A percentile compares a stretch with the other conserved stretches of the same genome.
Conservation (phyloP, 2,329 filamentous ascomycete species). For the Fonsecaea erecta region DNA sequence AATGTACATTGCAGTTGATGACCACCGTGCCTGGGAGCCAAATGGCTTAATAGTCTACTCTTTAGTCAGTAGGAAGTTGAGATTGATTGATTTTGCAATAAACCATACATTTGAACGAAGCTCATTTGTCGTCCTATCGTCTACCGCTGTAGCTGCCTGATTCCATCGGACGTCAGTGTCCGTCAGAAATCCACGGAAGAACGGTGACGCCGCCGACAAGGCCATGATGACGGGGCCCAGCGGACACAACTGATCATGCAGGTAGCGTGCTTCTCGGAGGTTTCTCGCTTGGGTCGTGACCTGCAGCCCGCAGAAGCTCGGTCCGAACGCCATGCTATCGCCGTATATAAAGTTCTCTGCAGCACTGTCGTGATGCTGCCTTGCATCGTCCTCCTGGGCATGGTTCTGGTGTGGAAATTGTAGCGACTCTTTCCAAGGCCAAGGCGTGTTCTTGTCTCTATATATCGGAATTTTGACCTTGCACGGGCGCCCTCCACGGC, state of each 20-base stretch:
- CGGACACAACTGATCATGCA: conserved; percentile 95
- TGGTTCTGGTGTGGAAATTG: conserved; percentile 3
- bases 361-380: conserved; percentile 75
- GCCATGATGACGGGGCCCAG: conserved; percentile 89
- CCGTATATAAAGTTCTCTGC: conserved; percentile 94
- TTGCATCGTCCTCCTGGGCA: not conserved
- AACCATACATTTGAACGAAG: conserved; percentile 76
- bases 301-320: conserved; percentile 96
- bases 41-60: conserved; percentile 80
- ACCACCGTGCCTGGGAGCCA: conserved; percentile 89
- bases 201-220: conserved; percentile 87
- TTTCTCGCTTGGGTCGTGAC: conserved; percentile 99
- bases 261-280: conserved; percentile 83
- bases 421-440: conserved; percentile 81
- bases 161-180: conserved; percentile 97
- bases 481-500: conserved; percentile 82
- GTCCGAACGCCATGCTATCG: conserved; percentile 99
- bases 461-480: conserved; percentile 96
- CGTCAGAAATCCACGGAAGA: conserved; percentile 95
- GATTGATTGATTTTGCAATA: conserved; percentile 73
- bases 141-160: conserved; percentile 86
- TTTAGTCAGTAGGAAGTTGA: conserved; percentile 78
- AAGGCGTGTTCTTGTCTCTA: conserved; percentile 79
- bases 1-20: conserved; percentile 73
- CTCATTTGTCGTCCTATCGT: conserved; percentile 89